Evolutionary conservation across 768 basidiomycete species (phyloP).

Genomic region (Terana coerulea): DNA sequence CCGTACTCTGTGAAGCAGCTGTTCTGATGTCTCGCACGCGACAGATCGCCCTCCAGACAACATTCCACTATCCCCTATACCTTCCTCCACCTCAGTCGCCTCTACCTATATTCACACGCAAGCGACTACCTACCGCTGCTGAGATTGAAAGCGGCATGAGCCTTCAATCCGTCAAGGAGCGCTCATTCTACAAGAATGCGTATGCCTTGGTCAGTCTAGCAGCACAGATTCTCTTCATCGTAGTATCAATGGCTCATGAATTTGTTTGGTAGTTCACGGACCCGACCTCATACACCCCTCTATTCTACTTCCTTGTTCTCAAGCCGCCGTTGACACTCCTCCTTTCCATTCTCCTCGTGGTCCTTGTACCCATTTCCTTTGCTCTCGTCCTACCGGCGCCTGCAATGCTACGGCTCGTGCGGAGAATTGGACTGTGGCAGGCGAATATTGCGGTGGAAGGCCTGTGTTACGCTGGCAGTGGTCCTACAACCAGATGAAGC

Average conservation of each 20-base stretch:
- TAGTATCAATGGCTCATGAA: conserved; percentile 22
- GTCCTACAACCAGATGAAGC: no score
- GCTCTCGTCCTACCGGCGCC: conserved; percentile 66
- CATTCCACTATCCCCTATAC: conserved; percentile 65
- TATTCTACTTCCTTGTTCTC: conserved; percentile 87
- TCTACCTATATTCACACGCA: conserved; percentile 70
- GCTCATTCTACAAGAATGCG: conserved; percentile 76
- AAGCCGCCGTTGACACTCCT: conserved; percentile 78
- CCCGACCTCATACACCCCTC: conserved; percentile 75
- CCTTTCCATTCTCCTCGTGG: conserved; percentile 50
- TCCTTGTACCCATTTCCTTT: conserved; percentile 55
- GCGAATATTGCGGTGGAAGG: conserved; percentile 81
- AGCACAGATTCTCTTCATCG: not conserved
- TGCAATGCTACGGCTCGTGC: conserved; percentile 57
- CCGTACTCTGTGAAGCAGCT: not conserved
- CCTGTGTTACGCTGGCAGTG: conserved; percentile 40
- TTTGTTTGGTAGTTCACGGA: no score
- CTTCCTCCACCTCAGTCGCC: conserved; percentile 64
- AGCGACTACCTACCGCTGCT: conserved; percentile 42
- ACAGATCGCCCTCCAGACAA: conserved; percentile 63
- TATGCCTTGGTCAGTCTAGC: conserved; percentile 70
- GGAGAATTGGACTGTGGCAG: conserved; percentile 76
- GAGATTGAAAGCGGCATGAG: conserved; percentile 46
- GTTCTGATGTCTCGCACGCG: not conserved
- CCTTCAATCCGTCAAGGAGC: conserved; percentile 40